Evolutionary conservation across 2,329 filamentous ascomycete species (phyloP).

Genomic region (Triangularia verruculosa): DNA sequence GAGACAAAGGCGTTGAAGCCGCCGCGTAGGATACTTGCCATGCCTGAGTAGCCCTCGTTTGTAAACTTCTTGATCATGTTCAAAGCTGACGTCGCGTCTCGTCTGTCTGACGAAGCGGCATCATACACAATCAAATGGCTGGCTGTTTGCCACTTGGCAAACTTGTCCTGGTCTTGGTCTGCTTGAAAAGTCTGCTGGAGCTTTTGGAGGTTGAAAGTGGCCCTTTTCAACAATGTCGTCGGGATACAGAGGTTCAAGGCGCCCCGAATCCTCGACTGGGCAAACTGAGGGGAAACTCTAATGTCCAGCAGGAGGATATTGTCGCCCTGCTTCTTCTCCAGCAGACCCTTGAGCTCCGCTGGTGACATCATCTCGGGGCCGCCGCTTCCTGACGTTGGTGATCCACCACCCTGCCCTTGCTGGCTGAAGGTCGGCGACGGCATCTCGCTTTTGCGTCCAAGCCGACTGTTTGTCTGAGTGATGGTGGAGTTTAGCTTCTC

Average conservation of each 20-base stretch:
- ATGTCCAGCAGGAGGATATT: slow-evolving; percentile 75
- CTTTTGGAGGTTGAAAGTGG: slow-evolving; percentile 86
- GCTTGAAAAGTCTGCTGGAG: slow-evolving; percentile 81
- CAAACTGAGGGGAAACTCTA: slow-evolving; percentile 79
- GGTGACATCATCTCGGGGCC: slow-evolving; percentile 52
- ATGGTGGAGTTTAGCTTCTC: neutral
- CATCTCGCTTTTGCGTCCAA: slow-evolving; percentile 40
- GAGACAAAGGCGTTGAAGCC: slow-evolving; percentile 75
- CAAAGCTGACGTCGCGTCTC: slow-evolving; percentile 74
- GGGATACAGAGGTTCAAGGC: slow-evolving; percentile 93
- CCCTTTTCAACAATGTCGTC: slow-evolving; percentile 85
- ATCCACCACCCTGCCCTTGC: slow-evolving; percentile 45
- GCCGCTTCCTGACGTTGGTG: slow-evolving; percentile 48
- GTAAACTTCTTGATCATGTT: slow-evolving; percentile 94
- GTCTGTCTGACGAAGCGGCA: slow-evolving; percentile 68
- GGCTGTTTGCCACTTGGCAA: slow-evolving; percentile 71
- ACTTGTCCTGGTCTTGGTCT: slow-evolving; percentile 65
- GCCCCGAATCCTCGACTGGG: slow-evolving; percentile 69
- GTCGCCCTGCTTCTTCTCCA: slow-evolving; percentile 41
- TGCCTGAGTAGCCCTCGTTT: slow-evolving; percentile 75
- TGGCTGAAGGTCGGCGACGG: slow-evolving; percentile 33
- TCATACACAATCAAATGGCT: slow-evolving; percentile 87
- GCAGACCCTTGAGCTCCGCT: slow-evolving; percentile 53
- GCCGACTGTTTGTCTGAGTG: neutral
- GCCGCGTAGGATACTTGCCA: slow-evolving; percentile 71